Evolutionary conservation across 2,329 filamentous ascomycete species (phyloP).

Genomic region (Sarocladium kiliense): DNA sequence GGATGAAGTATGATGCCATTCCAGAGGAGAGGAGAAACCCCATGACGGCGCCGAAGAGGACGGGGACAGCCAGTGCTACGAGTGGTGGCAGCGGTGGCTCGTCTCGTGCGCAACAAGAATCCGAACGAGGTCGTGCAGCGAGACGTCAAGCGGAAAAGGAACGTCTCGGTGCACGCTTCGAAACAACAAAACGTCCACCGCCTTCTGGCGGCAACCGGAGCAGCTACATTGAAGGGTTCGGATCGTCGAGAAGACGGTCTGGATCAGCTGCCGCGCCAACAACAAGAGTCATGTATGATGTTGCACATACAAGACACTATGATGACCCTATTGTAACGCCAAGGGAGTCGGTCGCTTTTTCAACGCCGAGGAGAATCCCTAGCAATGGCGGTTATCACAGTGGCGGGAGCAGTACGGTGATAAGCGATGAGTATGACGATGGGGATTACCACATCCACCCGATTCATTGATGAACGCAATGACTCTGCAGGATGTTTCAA

Average conservation of each 20-base stretch:
- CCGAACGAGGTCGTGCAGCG: background rate
- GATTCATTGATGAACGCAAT: constrained; percentile 14
- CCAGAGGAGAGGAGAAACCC: constrained; percentile 1
- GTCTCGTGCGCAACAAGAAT: background rate
- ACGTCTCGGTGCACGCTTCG: constrained; percentile 32
- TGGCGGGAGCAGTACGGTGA: constrained; percentile 12
- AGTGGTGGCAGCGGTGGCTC: background rate
- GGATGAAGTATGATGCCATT: constrained; percentile 3
- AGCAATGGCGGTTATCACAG: constrained; percentile 18
- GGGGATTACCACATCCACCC: constrained; percentile 31
- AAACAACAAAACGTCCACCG: constrained; percentile 19
- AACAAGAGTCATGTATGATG: background rate
- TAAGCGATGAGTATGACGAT: constrained; percentile 26
- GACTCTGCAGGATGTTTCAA: background rate
- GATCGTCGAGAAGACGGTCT: constrained; percentile 23
- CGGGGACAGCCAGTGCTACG: background rate
- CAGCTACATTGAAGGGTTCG: constrained; percentile 30
- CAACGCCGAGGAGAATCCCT: constrained; percentile 22
- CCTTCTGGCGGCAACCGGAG: constrained; percentile 18
- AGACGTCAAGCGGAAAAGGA: constrained; percentile 26
- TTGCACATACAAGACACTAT: constrained; percentile 20
- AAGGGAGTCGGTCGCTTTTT: constrained; percentile 17
- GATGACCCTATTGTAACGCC: constrained; percentile 17
- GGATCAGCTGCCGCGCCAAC: background rate
- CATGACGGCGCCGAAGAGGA: background rate